These are phyloP conservation scores for Suhomyces wounanorum DNA, from an alignment of 1,139 yeast genomes.

Conservation along the genomic window DNA sequence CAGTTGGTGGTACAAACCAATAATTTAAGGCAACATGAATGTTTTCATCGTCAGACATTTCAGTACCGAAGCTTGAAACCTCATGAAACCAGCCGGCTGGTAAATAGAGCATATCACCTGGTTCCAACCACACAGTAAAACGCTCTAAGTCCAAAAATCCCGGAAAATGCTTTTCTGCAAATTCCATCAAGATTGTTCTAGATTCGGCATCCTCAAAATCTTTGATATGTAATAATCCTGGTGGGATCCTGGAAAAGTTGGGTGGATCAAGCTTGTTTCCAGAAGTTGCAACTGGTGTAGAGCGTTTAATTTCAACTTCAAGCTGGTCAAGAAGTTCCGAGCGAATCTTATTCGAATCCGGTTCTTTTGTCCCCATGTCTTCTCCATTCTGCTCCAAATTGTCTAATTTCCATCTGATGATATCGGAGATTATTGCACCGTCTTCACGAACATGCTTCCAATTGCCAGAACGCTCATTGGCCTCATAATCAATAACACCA, in stretches of 20 bases:
- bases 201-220: constrained; percentile 38
- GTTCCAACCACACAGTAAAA: constrained; percentile 49
- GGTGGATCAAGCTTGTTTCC: constrained; percentile 55
- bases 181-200: constrained; percentile 28
- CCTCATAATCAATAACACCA: constrained; percentile 65
- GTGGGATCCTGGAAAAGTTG: constrained; percentile 64
- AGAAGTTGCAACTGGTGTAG: not conserved
- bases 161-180: constrained; percentile 47
- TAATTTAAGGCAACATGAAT: constrained; percentile 68
- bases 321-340: constrained; percentile 4
- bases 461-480: constrained; percentile 52
- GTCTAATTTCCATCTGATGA: constrained; percentile 38
- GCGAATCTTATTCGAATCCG: not conserved
- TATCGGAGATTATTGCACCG: constrained; percentile 57
- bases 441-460: constrained; percentile 65
- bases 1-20: constrained; percentile 72
- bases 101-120: constrained; percentile 67
- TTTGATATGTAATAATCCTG: constrained; percentile 59
- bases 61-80: constrained; percentile 62
- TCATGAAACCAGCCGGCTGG: constrained; percentile 87
- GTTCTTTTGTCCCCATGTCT: not conserved
- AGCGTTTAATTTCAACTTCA: constrained; percentile 3
- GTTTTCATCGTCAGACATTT: constrained; percentile 16
- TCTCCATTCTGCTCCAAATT: constrained; percentile 9
- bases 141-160: constrained; percentile 43